Evolutionary conservation across 23 red algal species (phyloP), one percentile per base, ranked within the genome.

Genomic region (Agarophyton chilense): DNA sequence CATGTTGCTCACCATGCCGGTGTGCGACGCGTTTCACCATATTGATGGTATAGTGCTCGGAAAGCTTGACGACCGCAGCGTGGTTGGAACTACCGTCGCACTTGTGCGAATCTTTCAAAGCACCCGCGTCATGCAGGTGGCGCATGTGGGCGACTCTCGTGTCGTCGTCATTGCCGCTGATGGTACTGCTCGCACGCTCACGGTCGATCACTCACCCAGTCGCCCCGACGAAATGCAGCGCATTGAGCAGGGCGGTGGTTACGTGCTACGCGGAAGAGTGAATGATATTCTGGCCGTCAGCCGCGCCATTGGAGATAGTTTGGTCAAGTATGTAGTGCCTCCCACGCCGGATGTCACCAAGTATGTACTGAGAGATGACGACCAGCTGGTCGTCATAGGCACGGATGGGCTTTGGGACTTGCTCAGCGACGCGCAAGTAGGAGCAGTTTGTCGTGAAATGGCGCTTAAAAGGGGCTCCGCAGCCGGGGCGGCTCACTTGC

Each of bases 361-460:
- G 14, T 52, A 29, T 42, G 72, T 75, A 34, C 72, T 81, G 33
- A 44, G 32, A 21, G 42, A 57, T 54, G 39, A 87, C 67, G 70
- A 94, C 46, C 77, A 80, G 21, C 52, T 86, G 42, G 81, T 92
- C 24, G 52, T 96, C 24, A 55, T 96, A 3, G 94, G 87, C 19
- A 89, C 81, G 36, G 94, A 96, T 63, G 94, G 94, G 26, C 84
- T 96, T 41, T 96, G 94, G 94, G 88, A 96, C 72, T 21, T 72
- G 43, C 45, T 92, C 12, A 46, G 21, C 10, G 62, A 51, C 36
- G 33, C 42, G 16, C 35, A 87, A 33, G 87, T 70, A 34, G 84
- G 39, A 0, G 47, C 46, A n/a, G 14, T 46, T 10, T 74, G 68
- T 33, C 24, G 6, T 10, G 7, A 31, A 10, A 17, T 83, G 55